Evolutionary conservation across 2,329 filamentous ascomycete species (phyloP).

Genomic region (Colletotrichum theobromicola): DNA sequence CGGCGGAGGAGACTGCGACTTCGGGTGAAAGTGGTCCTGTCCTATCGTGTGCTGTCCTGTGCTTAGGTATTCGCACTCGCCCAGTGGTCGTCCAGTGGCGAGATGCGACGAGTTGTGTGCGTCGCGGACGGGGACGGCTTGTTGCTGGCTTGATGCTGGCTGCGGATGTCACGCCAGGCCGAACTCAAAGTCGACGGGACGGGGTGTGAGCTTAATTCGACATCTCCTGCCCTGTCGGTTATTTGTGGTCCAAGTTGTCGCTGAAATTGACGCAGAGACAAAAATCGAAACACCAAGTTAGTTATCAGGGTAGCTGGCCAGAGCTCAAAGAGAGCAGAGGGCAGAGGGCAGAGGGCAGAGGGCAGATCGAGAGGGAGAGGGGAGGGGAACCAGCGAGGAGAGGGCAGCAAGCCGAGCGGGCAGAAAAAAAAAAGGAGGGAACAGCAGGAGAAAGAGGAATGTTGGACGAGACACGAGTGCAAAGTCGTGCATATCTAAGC

Average conservation of each 20-base stretch:
- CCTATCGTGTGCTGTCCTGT: neutral
- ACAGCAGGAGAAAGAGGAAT: neutral
- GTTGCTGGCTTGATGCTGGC: neutral
- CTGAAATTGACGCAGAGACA: neutral
- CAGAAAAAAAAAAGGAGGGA: neutral
- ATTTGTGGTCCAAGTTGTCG: neutral
- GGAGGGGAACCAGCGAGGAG: neutral
- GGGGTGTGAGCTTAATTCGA: conserved; percentile 20
- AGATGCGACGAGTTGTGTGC: neutral
- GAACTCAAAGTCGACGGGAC: neutral
- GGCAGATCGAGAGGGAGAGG: neutral
- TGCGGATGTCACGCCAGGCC: neutral
- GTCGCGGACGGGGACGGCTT: neutral
- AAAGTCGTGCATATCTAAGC: neutral
- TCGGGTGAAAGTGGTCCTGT: conserved; percentile 17
- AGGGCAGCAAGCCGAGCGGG: neutral
- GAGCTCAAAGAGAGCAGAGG: neutral
- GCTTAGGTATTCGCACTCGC: neutral
- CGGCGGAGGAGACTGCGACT: conserved; percentile 12
- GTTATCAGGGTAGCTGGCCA: neutral
- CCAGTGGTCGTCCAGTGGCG: neutral
- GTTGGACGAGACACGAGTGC: neutral
- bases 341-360: neutral
- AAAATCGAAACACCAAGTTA: neutral
- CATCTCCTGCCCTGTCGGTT: conserved; percentile 1